Percentiles rank a stretch among this genome's conserved stretches.
Evolutionary conservation across 1,139 yeast genomes (phyloP).

Genomic region (Debaryomyces subglobosus): DNA sequence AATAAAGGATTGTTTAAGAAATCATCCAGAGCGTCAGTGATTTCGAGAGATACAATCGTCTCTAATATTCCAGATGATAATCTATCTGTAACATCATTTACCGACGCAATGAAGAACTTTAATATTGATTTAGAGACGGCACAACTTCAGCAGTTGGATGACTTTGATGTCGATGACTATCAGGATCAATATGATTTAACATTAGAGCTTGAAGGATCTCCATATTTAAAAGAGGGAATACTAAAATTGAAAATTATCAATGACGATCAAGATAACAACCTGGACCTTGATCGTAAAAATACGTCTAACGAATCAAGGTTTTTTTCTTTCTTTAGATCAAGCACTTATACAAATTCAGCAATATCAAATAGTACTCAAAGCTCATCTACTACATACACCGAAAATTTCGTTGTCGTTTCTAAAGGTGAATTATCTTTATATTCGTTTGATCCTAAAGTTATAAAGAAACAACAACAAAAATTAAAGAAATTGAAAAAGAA

Average conservation of each 20-base stretch:
- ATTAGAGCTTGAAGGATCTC: conserved; percentile 70
- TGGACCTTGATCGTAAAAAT: conserved; percentile 15
- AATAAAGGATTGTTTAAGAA: conserved; percentile 23
- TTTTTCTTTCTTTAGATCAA: conserved; percentile 24
- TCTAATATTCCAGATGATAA: conserved; percentile 35
- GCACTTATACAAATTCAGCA: background rate
- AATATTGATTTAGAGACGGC: conserved; percentile 17
- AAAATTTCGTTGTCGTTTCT: conserved; percentile 57
- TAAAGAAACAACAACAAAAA: conserved; percentile 44
- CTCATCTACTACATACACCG: conserved; percentile 39
- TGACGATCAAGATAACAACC: conserved; percentile 41
- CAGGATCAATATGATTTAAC: conserved; percentile 60
- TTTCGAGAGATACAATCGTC: conserved; percentile 30
- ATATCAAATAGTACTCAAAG: conserved; percentile 10
- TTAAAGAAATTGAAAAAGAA: conserved; percentile 26
- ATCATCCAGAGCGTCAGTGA: conserved; percentile 40
- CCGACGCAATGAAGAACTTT: conserved; percentile 30
- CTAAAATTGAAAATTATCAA: conserved; percentile 53
- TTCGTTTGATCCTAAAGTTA: conserved; percentile 52
- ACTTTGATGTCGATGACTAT: conserved; percentile 45
- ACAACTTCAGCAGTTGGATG: conserved; percentile 30
- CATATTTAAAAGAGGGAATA: conserved; percentile 79
- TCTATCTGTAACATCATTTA: conserved; percentile 41
- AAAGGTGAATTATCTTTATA: conserved; percentile 60
- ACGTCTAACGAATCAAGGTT: conserved; percentile 23